These are phyloP conservation scores for Saturnispora bothae DNA, from an alignment of 805 yeast genomes.

Conservation along the genomic window DNA sequence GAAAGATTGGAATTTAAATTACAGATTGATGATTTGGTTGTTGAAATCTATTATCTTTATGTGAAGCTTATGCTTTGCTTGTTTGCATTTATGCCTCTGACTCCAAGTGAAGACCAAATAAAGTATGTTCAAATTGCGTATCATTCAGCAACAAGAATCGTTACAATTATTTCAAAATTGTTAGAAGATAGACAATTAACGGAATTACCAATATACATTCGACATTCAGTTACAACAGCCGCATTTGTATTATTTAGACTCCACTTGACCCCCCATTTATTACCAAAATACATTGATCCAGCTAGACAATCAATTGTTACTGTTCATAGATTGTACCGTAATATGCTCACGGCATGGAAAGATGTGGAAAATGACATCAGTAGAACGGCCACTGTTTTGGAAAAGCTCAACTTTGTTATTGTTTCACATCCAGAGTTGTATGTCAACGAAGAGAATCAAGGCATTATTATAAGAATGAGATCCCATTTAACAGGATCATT, in stretches of 20 bases:
- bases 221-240: conserved; percentile 78
- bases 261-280: conserved; percentile 64
- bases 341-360: conserved; percentile 86
- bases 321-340: conserved; percentile 77
- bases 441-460: conserved; percentile 43
- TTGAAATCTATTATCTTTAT: conserved; percentile 71
- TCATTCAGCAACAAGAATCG: conserved; percentile 66
- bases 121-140: conserved; percentile 76
- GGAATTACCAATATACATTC: conserved; percentile 75
- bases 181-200: conserved; percentile 60
- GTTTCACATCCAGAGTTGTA: conserved; percentile 82
- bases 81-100: conserved; percentile 84
- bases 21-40: conserved; percentile 53
- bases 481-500: conserved; percentile 86
- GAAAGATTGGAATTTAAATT: conserved; percentile 59
- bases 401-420: conserved; percentile 76
- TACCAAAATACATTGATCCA: conserved; percentile 71
- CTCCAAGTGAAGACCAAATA: conserved; percentile 79
- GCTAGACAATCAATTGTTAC: conserved; percentile 91
- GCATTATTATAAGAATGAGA: conserved; percentile 78
- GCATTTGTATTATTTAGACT: conserved; percentile 72
- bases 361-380: conserved; percentile 84
- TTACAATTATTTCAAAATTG: conserved; percentile 66
- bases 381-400: conserved; percentile 83
- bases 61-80: conserved; percentile 74